phyloP scores from a whole-genome alignment of 2,329 filamentous ascomycete species.

The Calonectria ilicicola region DNA sequence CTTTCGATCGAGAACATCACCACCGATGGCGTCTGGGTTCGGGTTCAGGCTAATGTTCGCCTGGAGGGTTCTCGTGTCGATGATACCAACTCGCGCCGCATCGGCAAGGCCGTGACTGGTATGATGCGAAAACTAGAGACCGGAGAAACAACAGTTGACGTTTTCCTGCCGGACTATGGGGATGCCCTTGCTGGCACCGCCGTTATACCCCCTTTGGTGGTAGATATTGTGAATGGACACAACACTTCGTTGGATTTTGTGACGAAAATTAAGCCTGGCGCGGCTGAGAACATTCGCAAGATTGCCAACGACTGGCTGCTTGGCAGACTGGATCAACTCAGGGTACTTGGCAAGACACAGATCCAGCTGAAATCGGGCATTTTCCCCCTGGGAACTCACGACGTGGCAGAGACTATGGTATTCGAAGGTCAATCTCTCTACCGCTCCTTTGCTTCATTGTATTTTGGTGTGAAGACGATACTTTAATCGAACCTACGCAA shows the following conservation, averaged over 20 bases:
- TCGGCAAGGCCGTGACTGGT: constrained; percentile 85
- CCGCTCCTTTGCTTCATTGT: constrained; percentile 70
- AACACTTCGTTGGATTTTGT: constrained; percentile 84
- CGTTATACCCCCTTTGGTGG: constrained; percentile 77
- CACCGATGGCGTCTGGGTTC: constrained; percentile 78
- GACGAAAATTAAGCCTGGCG: constrained; percentile 80
- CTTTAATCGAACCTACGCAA: constrained; percentile 45
- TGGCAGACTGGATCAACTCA: constrained; percentile 78
- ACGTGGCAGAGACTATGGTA: constrained; percentile 78
- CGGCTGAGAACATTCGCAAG: constrained; percentile 79
- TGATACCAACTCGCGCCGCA: constrained; percentile 76
- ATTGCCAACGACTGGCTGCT: constrained; percentile 92
- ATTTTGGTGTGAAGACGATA: constrained; percentile 69
- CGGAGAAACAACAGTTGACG: constrained; percentile 76
- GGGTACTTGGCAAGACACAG: constrained; percentile 78
- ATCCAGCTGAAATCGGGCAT: constrained; percentile 84
- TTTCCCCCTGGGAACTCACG: constrained; percentile 81
- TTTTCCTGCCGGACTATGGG: constrained; percentile 87
- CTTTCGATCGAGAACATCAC: constrained; percentile 90
- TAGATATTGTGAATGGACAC: constrained; percentile 83
- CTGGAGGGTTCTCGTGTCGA: constrained; percentile 83
- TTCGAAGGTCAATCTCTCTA: constrained; percentile 87
- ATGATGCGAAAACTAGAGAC: constrained; percentile 82
- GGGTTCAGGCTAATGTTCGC: constrained; percentile 84
- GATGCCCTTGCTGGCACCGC: constrained; percentile 83